Base-by-base conservation (phyloP, 2,329 filamentous ascomycete genomes). In the Teratosphaeria nubilosa region DNA sequence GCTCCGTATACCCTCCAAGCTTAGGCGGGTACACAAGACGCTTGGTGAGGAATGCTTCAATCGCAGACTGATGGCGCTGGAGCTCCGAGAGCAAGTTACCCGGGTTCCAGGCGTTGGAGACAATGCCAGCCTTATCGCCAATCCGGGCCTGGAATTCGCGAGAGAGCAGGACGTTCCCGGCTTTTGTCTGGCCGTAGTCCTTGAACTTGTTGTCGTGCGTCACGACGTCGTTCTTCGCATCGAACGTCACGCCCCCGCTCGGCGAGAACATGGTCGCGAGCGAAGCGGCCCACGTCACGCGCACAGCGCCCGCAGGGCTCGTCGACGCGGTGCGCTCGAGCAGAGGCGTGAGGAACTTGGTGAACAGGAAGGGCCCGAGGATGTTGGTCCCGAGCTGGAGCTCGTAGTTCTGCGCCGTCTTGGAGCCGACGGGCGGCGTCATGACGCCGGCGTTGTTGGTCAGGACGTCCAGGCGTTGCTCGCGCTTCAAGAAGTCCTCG, bases 401-500 rank as follows among this genome's bases (percentile, higher is more conserved):
- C 45, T 73, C 71, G 59, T 71, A 62, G 55, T 59, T 61, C 56
- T 74, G 70, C 1, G 58, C 55, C 9, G 70, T 68, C 34, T 68
- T 68, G 16, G 66, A 68, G 14, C 72, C 75, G 2, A 56, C 55
- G 1, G 74, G 70, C 3, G 73, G 70, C 14, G 63, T 66, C 62
- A 72, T 70, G 14, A 68, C 65, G 45, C 64, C 65, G 22, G 62
- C 58, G 31, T 76, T 77, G 64, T 77, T 75, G 51, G 68, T 70
- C 27, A 77, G 65, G 24, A 77, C 69, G 61, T 77, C 73, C 10
- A 77, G 69, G 13, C 69, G 65, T 22, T 64, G 63, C 59, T 76
- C 74, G 51, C 68, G 64, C 1, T 60, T 48, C n/a, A 66, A 24
- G 59, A 77, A 77, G 9, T 63, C 63, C 16, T 72, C 61, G 4